Base-by-base conservation (phyloP, 1,284 basidiomycete species). In the Wallemia ichthyophaga region DNA sequence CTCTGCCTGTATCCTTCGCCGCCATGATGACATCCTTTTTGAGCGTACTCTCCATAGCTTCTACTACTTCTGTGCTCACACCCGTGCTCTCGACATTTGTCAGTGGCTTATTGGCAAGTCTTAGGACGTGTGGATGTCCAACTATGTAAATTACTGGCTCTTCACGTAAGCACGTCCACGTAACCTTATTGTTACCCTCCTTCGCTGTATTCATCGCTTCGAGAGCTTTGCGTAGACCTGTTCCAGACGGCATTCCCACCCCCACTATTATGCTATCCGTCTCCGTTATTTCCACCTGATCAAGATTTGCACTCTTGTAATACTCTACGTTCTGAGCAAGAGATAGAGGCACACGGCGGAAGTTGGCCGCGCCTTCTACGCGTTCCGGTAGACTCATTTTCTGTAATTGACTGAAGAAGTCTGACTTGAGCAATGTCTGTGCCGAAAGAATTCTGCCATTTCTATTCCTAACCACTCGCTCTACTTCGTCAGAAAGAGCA, bases 11-110 rank as follows among this genome's bases (percentile, higher is more conserved):
- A 58, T 74, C 70, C 56, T 74, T 73, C 26, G 91, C 75, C 69
- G 98, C 94, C 1, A 76, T 73, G 23, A 96, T 71, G 17, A 98
- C 79, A 66, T 99, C 94, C 56, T 77, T 76, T 73, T 98, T 96
- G 66, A 99, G 79, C 61, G 75, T 81, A 53, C 76, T 70, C 64
- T 99, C 94, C 85, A 98, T 96, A 23, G 77, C 74, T 69, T 98
- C 94, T 1, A 99, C 94, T 11, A 88, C 82, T 1, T 77, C 75
- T 0, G 89, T 92, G 0, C 87, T 87, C 1, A 99, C 83, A 25
- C 94, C 94, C 0, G 92, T 98, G 1, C 70, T 87, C 85, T 91
- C 85, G 59, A 95, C 84, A 64, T 96, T 96, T 68, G 86, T 84
- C 17, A 95, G 71, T 0, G 89, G 91, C 60, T 80, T 78, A 67